Percentiles rank a stretch among this genome's conserved stretches.
Evolutionary conservation across 2,329 filamentous ascomycete species (phyloP).

Genomic region (Cladosporium sp.): DNA sequence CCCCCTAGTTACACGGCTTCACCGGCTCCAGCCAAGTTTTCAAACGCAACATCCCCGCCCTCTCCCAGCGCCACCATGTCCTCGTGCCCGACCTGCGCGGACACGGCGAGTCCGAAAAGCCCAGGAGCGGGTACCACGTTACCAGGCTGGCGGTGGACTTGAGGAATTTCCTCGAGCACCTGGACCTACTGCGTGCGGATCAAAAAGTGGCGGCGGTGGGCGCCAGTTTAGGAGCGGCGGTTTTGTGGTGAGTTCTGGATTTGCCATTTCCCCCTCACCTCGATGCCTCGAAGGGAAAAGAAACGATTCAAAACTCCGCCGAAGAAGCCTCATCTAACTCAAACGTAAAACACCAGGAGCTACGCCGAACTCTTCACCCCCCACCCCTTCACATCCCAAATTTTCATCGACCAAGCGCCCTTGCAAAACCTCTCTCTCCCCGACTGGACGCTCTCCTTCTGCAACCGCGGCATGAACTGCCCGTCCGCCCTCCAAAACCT

Average conservation of each 20-base stretch:
- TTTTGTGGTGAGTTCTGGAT: background rate
- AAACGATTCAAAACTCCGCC: background rate
- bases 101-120: constrained; percentile 7
- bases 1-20: constrained; percentile 7
- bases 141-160: constrained; percentile 7
- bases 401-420: constrained; percentile 11
- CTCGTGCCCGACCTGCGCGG: constrained; percentile 8
- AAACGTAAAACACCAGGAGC: background rate
- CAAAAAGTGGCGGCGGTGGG: background rate
- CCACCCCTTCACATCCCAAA: background rate
- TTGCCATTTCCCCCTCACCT: background rate
- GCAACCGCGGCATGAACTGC: constrained; percentile 8
- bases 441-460: constrained; percentile 2
- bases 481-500: background rate
- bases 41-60: constrained; percentile 1
- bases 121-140: constrained; percentile 1
- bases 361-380: constrained; percentile 10
- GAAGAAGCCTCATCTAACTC: too few relatives aligned
- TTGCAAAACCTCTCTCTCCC: constrained; percentile 9
- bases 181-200: background rate
- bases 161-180: constrained; percentile 3
- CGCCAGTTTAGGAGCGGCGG: constrained; percentile 4
- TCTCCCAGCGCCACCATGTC: background rate
- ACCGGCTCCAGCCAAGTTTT: constrained; percentile 9
- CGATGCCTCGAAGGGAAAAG: background rate